phyloP scores from a whole-genome alignment of 768 basidiomycete species.

The Auricularia cornea region DNA sequence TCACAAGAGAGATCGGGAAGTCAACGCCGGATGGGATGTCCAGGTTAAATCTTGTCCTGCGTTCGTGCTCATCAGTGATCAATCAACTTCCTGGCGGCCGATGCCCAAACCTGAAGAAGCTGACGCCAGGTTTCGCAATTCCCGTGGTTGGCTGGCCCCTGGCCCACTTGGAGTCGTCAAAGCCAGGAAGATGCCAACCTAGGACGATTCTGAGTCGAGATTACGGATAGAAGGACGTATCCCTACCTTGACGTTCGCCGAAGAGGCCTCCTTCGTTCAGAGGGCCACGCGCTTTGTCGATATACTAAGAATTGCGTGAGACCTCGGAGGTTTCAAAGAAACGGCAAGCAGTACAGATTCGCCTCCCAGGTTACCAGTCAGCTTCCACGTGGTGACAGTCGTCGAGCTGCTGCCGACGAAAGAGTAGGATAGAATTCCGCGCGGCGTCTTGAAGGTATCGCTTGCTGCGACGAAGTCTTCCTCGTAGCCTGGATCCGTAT shows the following conservation, averaged over 20 bases:
- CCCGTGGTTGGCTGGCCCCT: constrained; percentile 44
- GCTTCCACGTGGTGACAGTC: constrained; percentile 41
- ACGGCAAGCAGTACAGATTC: constrained; percentile 32
- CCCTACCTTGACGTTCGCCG: constrained; percentile 42
- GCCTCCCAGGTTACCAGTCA: constrained; percentile 43
- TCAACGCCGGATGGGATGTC: constrained; percentile 53
- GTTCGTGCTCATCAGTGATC: too few species aligned
- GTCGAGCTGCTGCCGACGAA: constrained; percentile 32
- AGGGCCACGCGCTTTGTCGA: constrained; percentile 61
- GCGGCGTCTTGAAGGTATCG: constrained; percentile 59
- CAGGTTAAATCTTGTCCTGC: constrained; percentile 53
- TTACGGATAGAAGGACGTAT: too few species aligned
- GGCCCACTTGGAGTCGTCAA: constrained; percentile 52
- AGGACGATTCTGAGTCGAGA: too few species aligned
- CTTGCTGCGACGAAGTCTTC: constrained; percentile 25
- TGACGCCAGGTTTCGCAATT: constrained; percentile 52
- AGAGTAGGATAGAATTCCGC: constrained; percentile 63
- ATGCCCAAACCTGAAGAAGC: constrained; percentile 45
- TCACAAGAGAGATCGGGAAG: constrained; percentile 56
- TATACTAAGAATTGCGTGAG: constrained; percentile 15
- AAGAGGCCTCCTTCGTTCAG: constrained; percentile 68
- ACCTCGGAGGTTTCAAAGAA: not conserved
- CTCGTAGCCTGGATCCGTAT: constrained; percentile 17
- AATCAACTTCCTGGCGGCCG: too few species aligned
- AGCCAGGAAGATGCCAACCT: constrained; percentile 64